These are phyloP conservation scores for Calocybe gangraenosa DNA, from an alignment of 768 basidiomycete species.

Conservation along the genomic window DNA sequence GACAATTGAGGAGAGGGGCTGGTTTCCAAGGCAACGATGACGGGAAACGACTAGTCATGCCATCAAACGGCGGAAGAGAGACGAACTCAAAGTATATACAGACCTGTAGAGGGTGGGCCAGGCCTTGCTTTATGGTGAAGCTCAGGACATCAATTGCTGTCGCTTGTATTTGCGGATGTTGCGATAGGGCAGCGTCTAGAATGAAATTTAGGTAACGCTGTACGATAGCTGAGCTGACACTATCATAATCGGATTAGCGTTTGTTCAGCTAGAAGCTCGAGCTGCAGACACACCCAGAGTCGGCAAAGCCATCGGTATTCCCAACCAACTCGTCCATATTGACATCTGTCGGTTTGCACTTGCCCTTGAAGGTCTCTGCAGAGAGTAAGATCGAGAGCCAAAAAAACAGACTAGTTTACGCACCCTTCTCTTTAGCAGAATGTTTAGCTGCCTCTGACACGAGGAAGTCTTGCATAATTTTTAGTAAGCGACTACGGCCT, in stretches of 20 bases:
- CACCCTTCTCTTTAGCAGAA: conserved; percentile 66
- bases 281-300: conserved; percentile 73
- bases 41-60: conserved; percentile 72
- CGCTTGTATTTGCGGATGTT: conserved; percentile 65
- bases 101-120: conserved; percentile 92
- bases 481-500: conserved; percentile 66
- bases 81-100: conserved; percentile 10
- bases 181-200: conserved; percentile 74
- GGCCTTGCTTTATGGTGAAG: conserved; percentile 92
- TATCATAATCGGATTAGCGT: conserved; percentile 26
- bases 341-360: conserved; percentile 46
- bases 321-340: conserved; percentile 95
- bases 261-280: background rate
- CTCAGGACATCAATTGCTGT: conserved; percentile 87
- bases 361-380: conserved; percentile 40
- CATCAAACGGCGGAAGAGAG: background rate
- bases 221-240: conserved; percentile 90
- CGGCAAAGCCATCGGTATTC: conserved; percentile 92
- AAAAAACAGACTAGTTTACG: background rate
- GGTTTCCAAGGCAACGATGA: conserved; percentile 92
- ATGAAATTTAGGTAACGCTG: conserved; percentile 89
- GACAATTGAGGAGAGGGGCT: conserved; percentile 57
- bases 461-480: conserved; percentile 91
- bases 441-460: conserved; percentile 80
- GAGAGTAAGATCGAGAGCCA: background rate